Conservation (phyloP, 805 yeast species). For the Candida loeiensis region DNA sequence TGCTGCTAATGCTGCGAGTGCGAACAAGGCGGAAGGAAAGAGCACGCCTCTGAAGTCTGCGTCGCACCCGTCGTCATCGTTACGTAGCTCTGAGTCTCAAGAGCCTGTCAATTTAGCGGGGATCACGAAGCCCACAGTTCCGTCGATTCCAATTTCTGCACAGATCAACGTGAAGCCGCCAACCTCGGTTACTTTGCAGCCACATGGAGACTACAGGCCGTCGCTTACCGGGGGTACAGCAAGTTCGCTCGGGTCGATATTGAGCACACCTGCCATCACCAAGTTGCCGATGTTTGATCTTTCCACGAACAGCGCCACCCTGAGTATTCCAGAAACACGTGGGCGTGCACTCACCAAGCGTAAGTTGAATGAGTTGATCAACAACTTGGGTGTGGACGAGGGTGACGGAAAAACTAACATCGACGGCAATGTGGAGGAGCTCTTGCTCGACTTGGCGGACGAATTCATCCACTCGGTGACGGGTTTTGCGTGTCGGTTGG, state of each 20-base stretch:
- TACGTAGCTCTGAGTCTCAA: slow-evolving; percentile 15
- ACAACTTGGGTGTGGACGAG: slow-evolving; percentile 76
- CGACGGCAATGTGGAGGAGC: slow-evolving; percentile 94
- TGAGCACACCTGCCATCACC: slow-evolving; percentile 71
- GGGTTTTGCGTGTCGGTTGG: slow-evolving; percentile 88
- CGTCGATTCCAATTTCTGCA: slow-evolving; percentile 69
- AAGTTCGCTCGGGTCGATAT: slow-evolving; percentile 54
- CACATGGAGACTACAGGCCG: slow-evolving; percentile 58
- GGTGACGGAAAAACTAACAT: slow-evolving; percentile 88
- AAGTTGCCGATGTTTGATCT: slow-evolving; percentile 81
- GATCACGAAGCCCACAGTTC: slow-evolving; percentile 51
- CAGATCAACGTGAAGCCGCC: slow-evolving; percentile 65
- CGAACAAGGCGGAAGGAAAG: slow-evolving; percentile 12
- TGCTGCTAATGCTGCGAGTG: slow-evolving; percentile 49
- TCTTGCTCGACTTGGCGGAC: slow-evolving; percentile 88
- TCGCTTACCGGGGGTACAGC: slow-evolving; percentile 83
- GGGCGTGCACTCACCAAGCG: slow-evolving; percentile 85
- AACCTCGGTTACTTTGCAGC: slow-evolving; percentile 59
- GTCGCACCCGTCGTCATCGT: slow-evolving; percentile 8
- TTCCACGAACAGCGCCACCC: slow-evolving; percentile 28
- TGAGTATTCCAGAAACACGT: slow-evolving; percentile 49
- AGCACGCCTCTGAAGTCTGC: slow-evolving; percentile 10
- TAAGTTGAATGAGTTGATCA: slow-evolving; percentile 82
- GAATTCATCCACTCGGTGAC: slow-evolving; percentile 92
- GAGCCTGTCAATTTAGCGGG: slow-evolving; percentile 31